Evolutionary conservation across 495 filamentous ascomycete genomes (phyloP).

Genomic region (Tuber aestivum): DNA sequence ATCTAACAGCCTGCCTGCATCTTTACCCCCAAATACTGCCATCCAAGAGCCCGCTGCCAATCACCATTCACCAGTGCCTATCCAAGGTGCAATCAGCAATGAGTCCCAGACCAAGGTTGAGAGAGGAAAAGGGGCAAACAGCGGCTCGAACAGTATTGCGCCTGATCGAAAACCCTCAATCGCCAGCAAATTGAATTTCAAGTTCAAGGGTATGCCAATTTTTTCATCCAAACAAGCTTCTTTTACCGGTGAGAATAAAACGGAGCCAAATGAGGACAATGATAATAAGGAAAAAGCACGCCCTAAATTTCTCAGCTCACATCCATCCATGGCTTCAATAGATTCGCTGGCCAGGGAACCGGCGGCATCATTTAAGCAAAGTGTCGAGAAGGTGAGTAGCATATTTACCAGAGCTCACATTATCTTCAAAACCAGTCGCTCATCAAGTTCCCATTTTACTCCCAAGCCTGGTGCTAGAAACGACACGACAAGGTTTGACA

Average conservation of each 20-base stretch:
- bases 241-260: not conserved
- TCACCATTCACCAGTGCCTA: accelerated
- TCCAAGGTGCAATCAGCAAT: accelerated
- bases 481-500: not conserved
- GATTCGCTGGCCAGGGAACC: not conserved
- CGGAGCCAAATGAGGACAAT: too few species aligned
- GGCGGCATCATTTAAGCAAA: not conserved
- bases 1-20: too few species aligned
- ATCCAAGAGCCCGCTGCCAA: not conserved
- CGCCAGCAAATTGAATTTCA: not conserved
- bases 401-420: not conserved
- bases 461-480: not conserved
- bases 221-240: not conserved
- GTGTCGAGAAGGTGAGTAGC: not conserved
- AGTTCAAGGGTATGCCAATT: not conserved
- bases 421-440: not conserved
- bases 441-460: not conserved
- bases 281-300: not conserved
- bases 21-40: not conserved
- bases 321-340: not conserved
- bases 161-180: not conserved
- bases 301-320: not conserved
- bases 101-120: not conserved
- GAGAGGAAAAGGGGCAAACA: not conserved
- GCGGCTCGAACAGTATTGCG: not conserved